phyloP scores from a whole-genome alignment of 139 green algal species.

The Spirogloea muscicola region DNA sequence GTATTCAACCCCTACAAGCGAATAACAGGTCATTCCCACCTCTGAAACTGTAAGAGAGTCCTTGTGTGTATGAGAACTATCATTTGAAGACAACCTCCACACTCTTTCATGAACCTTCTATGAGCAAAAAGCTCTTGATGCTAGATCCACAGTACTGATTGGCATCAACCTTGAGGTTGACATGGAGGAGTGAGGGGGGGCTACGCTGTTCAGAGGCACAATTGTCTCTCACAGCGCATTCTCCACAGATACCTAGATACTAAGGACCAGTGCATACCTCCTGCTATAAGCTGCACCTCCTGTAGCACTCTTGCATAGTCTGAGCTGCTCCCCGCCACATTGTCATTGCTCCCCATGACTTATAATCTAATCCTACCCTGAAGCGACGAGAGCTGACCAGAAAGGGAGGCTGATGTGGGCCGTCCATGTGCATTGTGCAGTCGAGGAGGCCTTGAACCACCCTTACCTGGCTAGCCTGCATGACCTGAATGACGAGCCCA shows the following conservation, averaged over 20 bases:
- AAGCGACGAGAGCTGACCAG: too few relatives aligned
- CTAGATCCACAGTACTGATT: neutral
- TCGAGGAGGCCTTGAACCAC: conserved; percentile 72
- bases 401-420: neutral
- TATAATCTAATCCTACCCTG: neutral
- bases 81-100: neutral
- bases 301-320: too few relatives aligned
- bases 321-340: too few relatives aligned
- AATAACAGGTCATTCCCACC: conserved; percentile 50
- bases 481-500: conserved; percentile 77
- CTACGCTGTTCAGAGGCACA: too few relatives aligned
- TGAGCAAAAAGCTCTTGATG: neutral
- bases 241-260: neutral
- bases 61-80: neutral
- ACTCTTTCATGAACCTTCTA: neutral
- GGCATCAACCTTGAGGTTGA: neutral
- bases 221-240: too few relatives aligned
- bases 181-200: too few relatives aligned
- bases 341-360: too few relatives aligned
- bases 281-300: neutral
- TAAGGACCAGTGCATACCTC: neutral
- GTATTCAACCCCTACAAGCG: conserved; percentile 54
- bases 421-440: neutral
- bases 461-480: conserved; percentile 96
- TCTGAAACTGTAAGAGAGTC: neutral